A percentile compares a stretch with the other conserved stretches of the same genome.
phyloP scores from a whole-genome alignment of 345 rosid species.

The Mallotus nudiflorus region DNA sequence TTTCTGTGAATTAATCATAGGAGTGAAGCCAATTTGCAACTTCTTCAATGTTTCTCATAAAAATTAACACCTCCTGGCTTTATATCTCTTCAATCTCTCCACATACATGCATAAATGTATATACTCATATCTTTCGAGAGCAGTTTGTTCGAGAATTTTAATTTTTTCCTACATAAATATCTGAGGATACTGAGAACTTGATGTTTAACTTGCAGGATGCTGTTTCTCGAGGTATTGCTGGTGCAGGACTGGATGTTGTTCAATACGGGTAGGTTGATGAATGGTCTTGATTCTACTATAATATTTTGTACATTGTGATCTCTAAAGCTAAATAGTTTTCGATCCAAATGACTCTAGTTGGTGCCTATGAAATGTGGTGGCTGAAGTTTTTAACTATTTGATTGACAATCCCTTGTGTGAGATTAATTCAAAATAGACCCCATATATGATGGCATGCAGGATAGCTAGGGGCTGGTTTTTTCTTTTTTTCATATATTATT shows the following conservation, averaged over 20 bases:
- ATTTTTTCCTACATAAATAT: not conserved
- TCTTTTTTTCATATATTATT: not conserved
- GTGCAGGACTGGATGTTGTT: constrained; percentile 73
- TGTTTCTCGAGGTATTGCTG: constrained; percentile 75
- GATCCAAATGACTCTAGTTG: not conserved
- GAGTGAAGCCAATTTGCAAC: not conserved
- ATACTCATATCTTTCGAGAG: not conserved
- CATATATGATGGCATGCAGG: not conserved
- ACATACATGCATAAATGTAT: too few species aligned
- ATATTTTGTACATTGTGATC: not conserved
- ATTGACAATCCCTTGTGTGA: not conserved
- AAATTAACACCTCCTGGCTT: not conserved
- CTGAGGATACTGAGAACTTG: constrained; percentile 20
- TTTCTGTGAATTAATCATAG: not conserved
- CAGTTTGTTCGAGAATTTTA: not conserved
- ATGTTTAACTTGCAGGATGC: constrained; percentile 63
- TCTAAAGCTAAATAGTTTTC: not conserved
- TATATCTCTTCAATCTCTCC: not conserved
- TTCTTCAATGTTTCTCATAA: not conserved
- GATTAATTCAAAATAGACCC: not conserved
- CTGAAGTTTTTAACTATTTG: not conserved
- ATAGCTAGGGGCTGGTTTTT: not conserved
- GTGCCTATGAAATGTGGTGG: not conserved
- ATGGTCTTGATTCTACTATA: not conserved
- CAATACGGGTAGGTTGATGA: constrained; percentile 74